phyloP scores from a whole-genome alignment of 1,284 basidiomycete species.

The Marasmius tenuissimus region DNA sequence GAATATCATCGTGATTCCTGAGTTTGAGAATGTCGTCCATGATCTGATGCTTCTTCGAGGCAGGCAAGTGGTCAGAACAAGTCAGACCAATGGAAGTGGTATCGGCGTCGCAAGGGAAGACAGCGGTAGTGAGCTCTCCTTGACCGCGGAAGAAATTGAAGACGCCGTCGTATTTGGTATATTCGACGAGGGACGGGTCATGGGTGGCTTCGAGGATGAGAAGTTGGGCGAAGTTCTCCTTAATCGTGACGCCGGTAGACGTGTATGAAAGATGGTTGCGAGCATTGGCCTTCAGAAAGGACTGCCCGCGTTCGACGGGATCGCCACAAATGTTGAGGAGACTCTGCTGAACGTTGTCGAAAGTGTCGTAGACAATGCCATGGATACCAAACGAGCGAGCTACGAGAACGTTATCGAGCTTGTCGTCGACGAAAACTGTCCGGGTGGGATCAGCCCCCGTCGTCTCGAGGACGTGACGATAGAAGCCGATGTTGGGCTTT shows the following conservation, averaged over 20 bases:
- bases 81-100: conserved; percentile 51
- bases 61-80: conserved; percentile 22
- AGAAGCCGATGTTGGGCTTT: conserved; percentile 57
- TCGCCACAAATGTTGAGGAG: conserved; percentile 49
- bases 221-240: conserved; percentile 58
- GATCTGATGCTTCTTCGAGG: conserved; percentile 21
- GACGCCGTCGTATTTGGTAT: conserved; percentile 31
- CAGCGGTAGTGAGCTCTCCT: conserved; percentile 40
- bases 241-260: conserved; percentile 36
- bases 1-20: conserved; percentile 49
- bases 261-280: conserved; percentile 46
- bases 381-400: conserved; percentile 56
- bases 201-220: conserved; percentile 55
- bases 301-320: conserved; percentile 39
- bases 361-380: conserved; percentile 50
- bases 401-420: conserved; percentile 56
- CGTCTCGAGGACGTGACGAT: conserved; percentile 44
- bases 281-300: conserved; percentile 28
- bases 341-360: conserved; percentile 40
- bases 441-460: conserved; percentile 41
- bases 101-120: conserved; percentile 50
- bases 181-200: conserved; percentile 36
- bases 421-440: conserved; percentile 59
- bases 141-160: conserved; percentile 60
- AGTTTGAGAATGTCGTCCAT: conserved; percentile 57